A percentile compares a stretch with the other conserved stretches of the same genome.
Conservation (phyloP, 805 yeast genomes). For the Yarrowia bubula region DNA sequence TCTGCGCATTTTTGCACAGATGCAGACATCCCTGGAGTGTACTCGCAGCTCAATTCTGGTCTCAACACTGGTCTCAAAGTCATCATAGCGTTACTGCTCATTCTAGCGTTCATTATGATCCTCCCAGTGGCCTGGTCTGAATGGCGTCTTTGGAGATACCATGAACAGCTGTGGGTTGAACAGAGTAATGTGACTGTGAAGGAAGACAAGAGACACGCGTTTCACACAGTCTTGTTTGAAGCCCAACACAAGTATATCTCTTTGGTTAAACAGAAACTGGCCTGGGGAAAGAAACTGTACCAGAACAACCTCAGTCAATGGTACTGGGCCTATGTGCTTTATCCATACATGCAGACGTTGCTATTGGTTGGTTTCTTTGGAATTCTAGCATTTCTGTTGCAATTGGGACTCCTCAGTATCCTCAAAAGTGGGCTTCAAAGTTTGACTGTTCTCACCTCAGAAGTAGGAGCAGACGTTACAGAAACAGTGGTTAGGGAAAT, state of each 20-base stretch:
- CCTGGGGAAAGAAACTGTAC: not conserved
- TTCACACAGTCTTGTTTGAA: not conserved
- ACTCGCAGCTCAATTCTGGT: not conserved
- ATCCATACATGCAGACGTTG: constrained; percentile 24
- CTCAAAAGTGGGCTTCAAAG: constrained; percentile 1
- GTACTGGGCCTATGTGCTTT: constrained; percentile 11
- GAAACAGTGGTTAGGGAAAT: constrained; percentile 5
- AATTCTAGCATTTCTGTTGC: not conserved
- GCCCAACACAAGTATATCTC: constrained; percentile 33
- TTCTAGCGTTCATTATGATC: not conserved
- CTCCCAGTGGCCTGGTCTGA: constrained; percentile 2
- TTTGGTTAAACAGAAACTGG: constrained; percentile 39
- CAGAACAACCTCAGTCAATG: not conserved
- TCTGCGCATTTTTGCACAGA: not conserved
- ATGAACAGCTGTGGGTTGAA: not conserved
- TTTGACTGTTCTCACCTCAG: not conserved
- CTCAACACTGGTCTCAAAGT: constrained; percentile 2
- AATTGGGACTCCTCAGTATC: not conserved
- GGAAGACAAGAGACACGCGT: not conserved
- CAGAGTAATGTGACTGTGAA: not conserved
- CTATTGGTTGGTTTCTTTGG: not conserved
- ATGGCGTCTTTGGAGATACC: constrained; percentile 10
- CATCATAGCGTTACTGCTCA: not conserved
- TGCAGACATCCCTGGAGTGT: not conserved
- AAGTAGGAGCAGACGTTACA: constrained; percentile 4